A percentile compares a stretch with the other conserved stretches of the same genome.
phyloP scores from a whole-genome alignment of 1,284 basidiomycete genomes.

The Porodaedalea pini region DNA sequence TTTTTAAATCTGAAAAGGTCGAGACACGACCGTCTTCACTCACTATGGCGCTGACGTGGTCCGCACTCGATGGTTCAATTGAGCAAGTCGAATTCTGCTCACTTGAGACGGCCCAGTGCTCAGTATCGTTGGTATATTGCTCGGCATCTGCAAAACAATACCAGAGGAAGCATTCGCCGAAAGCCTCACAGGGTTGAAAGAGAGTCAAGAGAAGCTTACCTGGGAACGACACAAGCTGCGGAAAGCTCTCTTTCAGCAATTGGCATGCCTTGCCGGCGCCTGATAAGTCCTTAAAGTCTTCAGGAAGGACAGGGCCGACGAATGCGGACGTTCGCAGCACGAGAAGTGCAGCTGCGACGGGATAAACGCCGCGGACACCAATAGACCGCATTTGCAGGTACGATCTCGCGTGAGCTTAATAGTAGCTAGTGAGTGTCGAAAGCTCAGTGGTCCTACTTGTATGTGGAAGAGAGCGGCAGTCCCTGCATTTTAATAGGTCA shows the following conservation, averaged over 20 bases:
- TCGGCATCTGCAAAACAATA: conserved; percentile 6
- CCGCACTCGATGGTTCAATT: conserved; percentile 12
- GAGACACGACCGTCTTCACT: not conserved
- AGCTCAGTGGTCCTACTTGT: too few species aligned
- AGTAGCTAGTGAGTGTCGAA: too few species aligned
- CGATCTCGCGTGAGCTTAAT: too few species aligned
- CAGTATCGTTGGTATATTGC: conserved; percentile 16
- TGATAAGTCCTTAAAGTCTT: not conserved
- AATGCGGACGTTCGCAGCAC: not conserved
- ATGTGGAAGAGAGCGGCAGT: too few species aligned
- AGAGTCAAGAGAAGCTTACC: not conserved
- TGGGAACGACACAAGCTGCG: conserved; percentile 13
- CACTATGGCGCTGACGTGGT: conserved; percentile 16
- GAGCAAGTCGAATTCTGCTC: conserved; percentile 18
- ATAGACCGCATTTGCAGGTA: not conserved
- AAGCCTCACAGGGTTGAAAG: too few species aligned
- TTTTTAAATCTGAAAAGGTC: not conserved
- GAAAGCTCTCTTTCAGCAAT: conserved; percentile 9
- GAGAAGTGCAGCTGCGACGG: not conserved
- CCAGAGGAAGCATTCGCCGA: not conserved
- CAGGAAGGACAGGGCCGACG: not conserved
- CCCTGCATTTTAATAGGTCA: too few species aligned
- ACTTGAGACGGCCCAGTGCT: conserved; percentile 17
- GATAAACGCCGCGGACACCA: too few species aligned
- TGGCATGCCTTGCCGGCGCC: conserved; percentile 9